Base-by-base conservation (phyloP, 306 rosid genomes). In the Cicer pinnatifidum region DNA sequence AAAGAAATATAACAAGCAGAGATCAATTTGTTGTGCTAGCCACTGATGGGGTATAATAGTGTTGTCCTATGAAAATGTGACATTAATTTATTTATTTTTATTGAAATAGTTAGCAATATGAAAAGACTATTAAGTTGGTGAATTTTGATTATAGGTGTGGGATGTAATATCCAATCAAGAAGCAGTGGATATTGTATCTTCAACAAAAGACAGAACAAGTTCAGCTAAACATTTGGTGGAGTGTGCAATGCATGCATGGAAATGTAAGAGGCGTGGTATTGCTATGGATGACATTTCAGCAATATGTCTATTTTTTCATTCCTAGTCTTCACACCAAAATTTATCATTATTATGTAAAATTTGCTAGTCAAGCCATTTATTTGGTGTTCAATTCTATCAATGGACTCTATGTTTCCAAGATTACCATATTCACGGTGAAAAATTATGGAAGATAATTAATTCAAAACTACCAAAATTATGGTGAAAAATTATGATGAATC, bases 261-360 rank as follows among this genome's bases (percentile, higher is more conserved):
- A 87, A 79, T 89, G 89, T 53, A 94, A 91, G 88, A 88, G 97
- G 81, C 57, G 77, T 56, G 91, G 88, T 54, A 84, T 89, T 68
- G 99, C 99, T 8, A 79, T 69, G 77, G 99, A 94, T 80, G 99
- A 94, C 73, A 91, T 94, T 70, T 94, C 99, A 17, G 97, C 96
- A 6, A 87, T 94, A 57, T 91, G 97, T 80, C 96, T 94, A 84
- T 94, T 94, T 84, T 86, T 94, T 48, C 96, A 87, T 63, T 51
- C 91, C 33, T 28, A 28, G 33, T 28, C 33, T 59, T 60, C 85
- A 12, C 67, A 75, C 46, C 69, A 67, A 39, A 63, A 63, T 63
- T 13, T 33, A 16, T 5, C 4, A 28, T 28, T 23, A 23, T 39
- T 48, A 15, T 63, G 69, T 63, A 63, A 39, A 61, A 61, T 61